A percentile compares a stretch with the other conserved stretches of the same genome.
phyloP scores from a whole-genome alignment of 2,329 filamentous ascomycete genomes.

The Blastomyces parvus region DNA sequence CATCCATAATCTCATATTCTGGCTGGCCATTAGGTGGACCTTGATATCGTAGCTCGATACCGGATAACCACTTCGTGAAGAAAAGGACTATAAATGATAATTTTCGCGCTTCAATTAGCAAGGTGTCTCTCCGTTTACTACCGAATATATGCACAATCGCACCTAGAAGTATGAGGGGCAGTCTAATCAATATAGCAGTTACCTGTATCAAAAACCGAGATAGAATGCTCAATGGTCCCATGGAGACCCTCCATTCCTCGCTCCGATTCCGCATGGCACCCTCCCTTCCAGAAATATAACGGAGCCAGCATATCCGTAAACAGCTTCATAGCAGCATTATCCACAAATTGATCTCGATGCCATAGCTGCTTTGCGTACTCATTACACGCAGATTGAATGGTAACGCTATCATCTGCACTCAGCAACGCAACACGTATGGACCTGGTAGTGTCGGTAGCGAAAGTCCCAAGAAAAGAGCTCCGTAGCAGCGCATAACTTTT shows the following conservation, averaged over 20 bases:
- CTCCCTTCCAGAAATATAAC: background rate
- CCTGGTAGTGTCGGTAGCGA: background rate
- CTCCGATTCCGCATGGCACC: background rate
- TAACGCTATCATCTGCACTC: background rate
- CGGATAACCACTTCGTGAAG: background rate
- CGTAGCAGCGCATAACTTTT: background rate
- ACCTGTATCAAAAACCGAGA: constrained; percentile 1
- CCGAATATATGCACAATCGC: background rate
- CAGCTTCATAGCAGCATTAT: background rate
- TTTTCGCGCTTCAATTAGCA: background rate
- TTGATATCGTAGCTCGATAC: background rate
- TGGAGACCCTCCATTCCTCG: background rate
- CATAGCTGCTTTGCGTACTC: background rate
- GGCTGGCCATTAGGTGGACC: background rate
- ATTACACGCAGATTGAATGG: background rate
- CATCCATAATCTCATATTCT: background rate
- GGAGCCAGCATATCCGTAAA: background rate
- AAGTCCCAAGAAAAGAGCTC: background rate
- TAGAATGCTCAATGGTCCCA: background rate
- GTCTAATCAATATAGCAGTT: background rate
- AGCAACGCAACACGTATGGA: background rate
- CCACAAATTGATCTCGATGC: background rate
- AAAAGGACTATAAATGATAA: background rate
- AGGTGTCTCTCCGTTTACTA: background rate
- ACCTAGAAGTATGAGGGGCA: background rate